Evolutionary conservation across 192 early-diverging fungal species (phyloP).

Genomic region (Coemansia sp.): DNA sequence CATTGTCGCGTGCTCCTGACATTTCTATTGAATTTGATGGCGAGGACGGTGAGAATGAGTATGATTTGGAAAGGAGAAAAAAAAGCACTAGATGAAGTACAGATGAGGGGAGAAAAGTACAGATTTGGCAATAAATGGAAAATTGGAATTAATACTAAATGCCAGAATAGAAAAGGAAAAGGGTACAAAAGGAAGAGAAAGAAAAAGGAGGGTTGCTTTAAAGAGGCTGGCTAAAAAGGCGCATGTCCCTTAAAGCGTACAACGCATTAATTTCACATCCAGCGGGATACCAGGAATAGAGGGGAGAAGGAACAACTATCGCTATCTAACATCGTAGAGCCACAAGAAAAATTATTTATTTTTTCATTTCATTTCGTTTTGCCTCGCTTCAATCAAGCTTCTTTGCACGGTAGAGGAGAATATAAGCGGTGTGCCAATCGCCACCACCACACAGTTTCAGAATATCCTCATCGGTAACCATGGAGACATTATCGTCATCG

Average conservation of each 20-base stretch:
- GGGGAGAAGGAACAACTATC: too few relatives aligned
- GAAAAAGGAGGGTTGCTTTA: background rate
- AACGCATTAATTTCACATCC: too few relatives aligned
- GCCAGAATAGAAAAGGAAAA: background rate
- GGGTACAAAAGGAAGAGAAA: background rate
- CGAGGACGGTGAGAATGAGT: background rate
- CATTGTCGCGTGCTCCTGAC: slow-evolving; percentile 75
- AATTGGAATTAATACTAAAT: background rate
- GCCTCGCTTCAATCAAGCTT: slow-evolving; percentile 31
- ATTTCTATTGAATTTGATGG: slow-evolving; percentile 45
- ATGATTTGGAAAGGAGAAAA: background rate
- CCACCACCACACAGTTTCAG: slow-evolving; percentile 89
- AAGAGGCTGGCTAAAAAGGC: too few relatives aligned
- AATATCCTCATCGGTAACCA: slow-evolving; percentile 83
- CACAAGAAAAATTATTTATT: too few relatives aligned
- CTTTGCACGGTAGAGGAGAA: slow-evolving; percentile 85
- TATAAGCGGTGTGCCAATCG: slow-evolving; percentile 84
- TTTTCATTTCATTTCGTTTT: too few relatives aligned
- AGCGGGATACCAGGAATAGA: too few relatives aligned
- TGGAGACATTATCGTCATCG: slow-evolving; percentile 93
- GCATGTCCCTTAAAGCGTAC: too few relatives aligned
- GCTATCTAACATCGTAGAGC: background rate
- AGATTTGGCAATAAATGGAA: too few relatives aligned
- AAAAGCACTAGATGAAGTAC: background rate
- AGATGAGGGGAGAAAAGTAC: background rate